Evolutionary conservation across 306 rosid species (phyloP), one percentile per base, ranked within the genome.

Genomic region (Sesbania bispinosa): DNA sequence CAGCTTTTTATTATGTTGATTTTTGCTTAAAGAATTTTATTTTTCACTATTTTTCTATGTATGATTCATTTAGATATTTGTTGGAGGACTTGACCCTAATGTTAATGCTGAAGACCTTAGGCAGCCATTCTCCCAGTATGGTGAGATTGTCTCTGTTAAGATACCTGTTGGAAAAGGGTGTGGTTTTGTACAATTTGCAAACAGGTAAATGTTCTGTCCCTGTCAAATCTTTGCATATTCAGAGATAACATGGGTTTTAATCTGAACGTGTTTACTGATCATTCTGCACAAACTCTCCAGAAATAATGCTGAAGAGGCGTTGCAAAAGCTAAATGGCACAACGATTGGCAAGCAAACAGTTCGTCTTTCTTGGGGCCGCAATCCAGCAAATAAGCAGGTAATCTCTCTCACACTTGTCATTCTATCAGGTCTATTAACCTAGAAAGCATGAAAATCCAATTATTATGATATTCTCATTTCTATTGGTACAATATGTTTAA

Each of bases 311-410:
- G 99, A 95, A 79, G 99, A 95, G 78, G 97, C 99, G 13, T 61
- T 91, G 87, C 91, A 90, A 74, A 89, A 91, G 88, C 71, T 94
- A 65, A 94, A 89, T 71, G 97, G 95, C 41, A 75, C 93, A 48
- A 74, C 80, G 15, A 80, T 94, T 65, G 97, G 99, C 65, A 94
- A 89, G 69, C 99, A 94, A 80, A 87, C 96, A 41, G 95, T 94
- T 79, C 96, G 97, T 6, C 99, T 94, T 82, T 94, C 99, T 30
- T 94, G 99, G 99, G 99, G 99, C 21, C 97, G 97, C 80, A 94
- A 94, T 80, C 99, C 99, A 5, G 99, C 93, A 81, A 91, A 95
- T 74, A 95, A 95, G 81, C 99, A 91, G 97, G 99, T 74, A 80
- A 51, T 30, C 14, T 21, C 51, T 73, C 20, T 67, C 7, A 10